phyloP scores from a whole-genome alignment of 352 stramenopile genomes.

The Phytopythium aichiense region DNA sequence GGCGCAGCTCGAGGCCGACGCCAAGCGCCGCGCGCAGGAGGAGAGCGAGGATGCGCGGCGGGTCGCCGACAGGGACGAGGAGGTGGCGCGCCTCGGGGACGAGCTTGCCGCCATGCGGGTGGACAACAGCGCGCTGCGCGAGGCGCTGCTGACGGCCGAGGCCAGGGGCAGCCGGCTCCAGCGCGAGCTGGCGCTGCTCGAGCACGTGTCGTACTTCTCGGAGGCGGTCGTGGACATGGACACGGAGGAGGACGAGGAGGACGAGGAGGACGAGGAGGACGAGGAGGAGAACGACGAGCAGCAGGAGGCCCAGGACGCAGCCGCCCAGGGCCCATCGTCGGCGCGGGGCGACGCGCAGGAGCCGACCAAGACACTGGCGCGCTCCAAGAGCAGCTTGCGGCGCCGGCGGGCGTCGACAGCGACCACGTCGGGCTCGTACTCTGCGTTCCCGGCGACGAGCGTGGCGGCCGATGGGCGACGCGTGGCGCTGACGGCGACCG shows the following conservation, averaged over 20 bases:
- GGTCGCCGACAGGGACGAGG: conserved; percentile 29
- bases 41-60: conserved; percentile 26
- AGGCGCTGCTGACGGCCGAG: conserved; percentile 57
- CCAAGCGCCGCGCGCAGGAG: conserved; percentile 11
- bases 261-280: conserved; percentile 38
- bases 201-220: conserved; percentile 73
- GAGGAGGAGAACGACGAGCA: conserved; percentile 16
- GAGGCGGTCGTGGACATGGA: conserved; percentile 63
- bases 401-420: conserved; percentile 21
- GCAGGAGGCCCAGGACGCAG: conserved; percentile 4
- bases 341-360: not conserved
- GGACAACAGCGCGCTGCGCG: conserved; percentile 46
- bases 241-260: conserved; percentile 62
- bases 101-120: conserved; percentile 29
- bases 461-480: conserved; percentile 26
- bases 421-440: conserved; percentile 22
- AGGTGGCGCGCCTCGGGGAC: conserved; percentile 27
- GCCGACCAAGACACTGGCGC: conserved; percentile 8
- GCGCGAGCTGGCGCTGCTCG: conserved; percentile 67
- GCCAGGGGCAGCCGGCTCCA: conserved; percentile 66
- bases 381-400: conserved; percentile 16
- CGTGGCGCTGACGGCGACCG: conserved; percentile 42
- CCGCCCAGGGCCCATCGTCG: not conserved
- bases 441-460: conserved; percentile 28
- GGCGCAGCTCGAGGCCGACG: conserved; percentile 25